Conservation (phyloP, 306 rosid genomes). For the Cucumis melo region DNA sequence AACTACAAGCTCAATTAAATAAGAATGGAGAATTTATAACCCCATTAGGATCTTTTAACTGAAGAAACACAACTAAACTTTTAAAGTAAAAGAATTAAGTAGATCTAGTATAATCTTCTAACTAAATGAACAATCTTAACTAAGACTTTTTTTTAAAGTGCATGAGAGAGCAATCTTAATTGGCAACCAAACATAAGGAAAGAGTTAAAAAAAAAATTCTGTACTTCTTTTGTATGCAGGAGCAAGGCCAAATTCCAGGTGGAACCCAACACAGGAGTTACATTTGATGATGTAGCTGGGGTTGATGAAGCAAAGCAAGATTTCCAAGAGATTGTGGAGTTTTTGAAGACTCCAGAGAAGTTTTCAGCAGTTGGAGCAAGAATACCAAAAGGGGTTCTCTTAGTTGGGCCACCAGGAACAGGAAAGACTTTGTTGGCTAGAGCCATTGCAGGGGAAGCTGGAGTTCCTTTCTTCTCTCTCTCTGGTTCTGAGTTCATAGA, state of each 20-base stretch:
- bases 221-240: constrained; percentile 15
- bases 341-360: constrained; percentile 68
- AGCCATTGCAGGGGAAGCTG: constrained; percentile 89
- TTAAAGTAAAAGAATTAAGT: no score
- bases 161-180: not conserved
- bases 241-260: constrained; percentile 66
- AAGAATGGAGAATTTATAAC: no score
- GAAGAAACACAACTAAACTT: not conserved
- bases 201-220: not conserved
- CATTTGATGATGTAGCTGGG: constrained; percentile 73
- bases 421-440: constrained; percentile 70
- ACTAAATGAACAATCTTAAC: no score
- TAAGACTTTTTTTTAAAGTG: not conserved
- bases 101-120: no score
- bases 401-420: constrained; percentile 71
- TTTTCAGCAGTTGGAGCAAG: constrained; percentile 60
- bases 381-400: constrained; percentile 63
- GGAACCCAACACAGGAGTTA: constrained; percentile 79
- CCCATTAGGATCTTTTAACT: not conserved
- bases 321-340: constrained; percentile 65
- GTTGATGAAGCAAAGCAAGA: constrained; percentile 87
- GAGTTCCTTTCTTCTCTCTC: constrained; percentile 68
- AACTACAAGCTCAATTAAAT: no score
- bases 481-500: constrained; percentile 80
- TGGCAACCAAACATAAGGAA: not conserved